Evolutionary conservation across 805 yeast genomes (phyloP).

Genomic region (Candida rishiriensis): DNA sequence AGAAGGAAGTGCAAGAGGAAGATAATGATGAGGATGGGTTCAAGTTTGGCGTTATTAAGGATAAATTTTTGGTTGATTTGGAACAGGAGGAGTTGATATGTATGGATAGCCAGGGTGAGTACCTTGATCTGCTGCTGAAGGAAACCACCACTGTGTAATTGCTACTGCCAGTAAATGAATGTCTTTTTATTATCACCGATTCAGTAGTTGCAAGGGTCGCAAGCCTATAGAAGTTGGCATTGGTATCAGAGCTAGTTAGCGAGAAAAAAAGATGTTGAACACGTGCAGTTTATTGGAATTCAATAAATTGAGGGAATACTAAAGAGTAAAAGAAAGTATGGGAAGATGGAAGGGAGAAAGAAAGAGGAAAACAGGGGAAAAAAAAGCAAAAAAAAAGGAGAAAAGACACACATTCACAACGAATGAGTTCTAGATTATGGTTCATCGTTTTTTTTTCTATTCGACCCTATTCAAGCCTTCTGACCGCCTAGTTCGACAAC

Average conservation of each 20-base stretch:
- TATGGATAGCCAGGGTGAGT: constrained; percentile 27
- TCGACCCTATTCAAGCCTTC: constrained; percentile 1
- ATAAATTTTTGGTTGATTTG: constrained; percentile 22
- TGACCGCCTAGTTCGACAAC: constrained; percentile 63
- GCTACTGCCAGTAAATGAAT: no score
- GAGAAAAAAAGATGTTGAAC: background rate
- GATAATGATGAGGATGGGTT: constrained; percentile 3
- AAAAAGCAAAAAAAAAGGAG: background rate
- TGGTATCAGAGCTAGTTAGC: no score
- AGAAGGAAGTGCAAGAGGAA: background rate
- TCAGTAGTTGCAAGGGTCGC: no score
- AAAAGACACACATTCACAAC: background rate
- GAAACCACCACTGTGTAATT: constrained; percentile 11
- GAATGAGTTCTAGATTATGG: no score
- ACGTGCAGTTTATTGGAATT: background rate
- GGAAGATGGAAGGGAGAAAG: background rate
- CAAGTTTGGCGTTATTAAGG: constrained; percentile 13
- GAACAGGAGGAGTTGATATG: constrained; percentile 17
- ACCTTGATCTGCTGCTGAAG: constrained; percentile 26
- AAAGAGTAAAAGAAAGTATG: background rate
- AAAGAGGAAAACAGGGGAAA: no score
- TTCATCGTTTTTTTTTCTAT: no score
- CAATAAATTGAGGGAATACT: background rate
- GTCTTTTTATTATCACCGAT: background rate
- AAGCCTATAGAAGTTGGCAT: no score